Evolutionary conservation across 2,329 filamentous ascomycete species (phyloP).

Genomic region (Colletotrichum sp.): DNA sequence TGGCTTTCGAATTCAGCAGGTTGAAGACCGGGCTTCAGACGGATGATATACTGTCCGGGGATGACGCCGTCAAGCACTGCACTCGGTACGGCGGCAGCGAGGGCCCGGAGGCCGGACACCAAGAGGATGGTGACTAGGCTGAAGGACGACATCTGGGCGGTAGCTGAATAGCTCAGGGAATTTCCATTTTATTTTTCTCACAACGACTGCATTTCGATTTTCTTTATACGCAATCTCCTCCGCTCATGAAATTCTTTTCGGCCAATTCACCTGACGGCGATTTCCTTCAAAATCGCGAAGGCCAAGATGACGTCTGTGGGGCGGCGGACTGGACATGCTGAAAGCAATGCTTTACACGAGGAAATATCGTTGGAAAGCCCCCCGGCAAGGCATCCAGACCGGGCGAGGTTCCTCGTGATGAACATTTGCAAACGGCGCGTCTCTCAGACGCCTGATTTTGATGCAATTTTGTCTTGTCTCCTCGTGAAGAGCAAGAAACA

Average conservation of each 20-base stretch:
- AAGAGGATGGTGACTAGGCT: background rate
- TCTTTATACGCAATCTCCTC: background rate
- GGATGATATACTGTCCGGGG: conserved; percentile 3
- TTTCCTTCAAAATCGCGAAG: background rate
- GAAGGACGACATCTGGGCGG: background rate
- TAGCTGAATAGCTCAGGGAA: background rate
- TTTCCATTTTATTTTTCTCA: background rate
- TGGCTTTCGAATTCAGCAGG: conserved; percentile 36
- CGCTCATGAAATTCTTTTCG: background rate
- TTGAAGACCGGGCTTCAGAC: conserved; percentile 27
- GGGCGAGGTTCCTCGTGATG: background rate
- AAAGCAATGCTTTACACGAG: background rate
- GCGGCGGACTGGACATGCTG: background rate
- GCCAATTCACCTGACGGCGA: background rate
- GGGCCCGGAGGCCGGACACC: background rate
- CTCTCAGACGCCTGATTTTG: background rate
- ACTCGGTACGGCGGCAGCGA: background rate
- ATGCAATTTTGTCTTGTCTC: background rate
- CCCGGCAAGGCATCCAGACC: background rate
- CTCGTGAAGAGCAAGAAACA: background rate
- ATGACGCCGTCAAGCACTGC: background rate
- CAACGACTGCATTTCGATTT: background rate
- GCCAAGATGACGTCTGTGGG: background rate
- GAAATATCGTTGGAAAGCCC: background rate
- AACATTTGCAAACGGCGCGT: background rate